Base-by-base conservation (phyloP, 2,329 filamentous ascomycete genomes). In the Colletotrichum plurivorum region DNA sequence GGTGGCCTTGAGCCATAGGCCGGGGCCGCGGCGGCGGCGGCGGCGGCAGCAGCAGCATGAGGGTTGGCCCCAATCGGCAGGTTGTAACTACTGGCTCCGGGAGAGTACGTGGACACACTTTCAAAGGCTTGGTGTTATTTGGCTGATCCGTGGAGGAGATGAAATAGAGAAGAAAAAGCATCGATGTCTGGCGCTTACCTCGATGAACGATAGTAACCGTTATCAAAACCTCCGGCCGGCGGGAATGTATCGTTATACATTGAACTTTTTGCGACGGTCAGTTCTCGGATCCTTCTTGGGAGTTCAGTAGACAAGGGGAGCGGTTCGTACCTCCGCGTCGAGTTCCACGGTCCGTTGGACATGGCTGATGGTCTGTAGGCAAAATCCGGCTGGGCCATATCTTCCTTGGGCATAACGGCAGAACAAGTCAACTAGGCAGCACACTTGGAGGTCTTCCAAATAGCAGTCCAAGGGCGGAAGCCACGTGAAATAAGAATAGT, bases 321-420 rank as follows among this genome's bases (percentile, higher is more conserved):
- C 55, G 74, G 68, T 76, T 79, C 84, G 83, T 83, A 88, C 86
- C 85, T 88, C 79, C 83, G 84, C 73, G 83, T 79, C 72, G 84
- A 76, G 72, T 83, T 82, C 86, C 86, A 88, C 67, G 84, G 81
- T 73, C 84, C 81, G 77, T 81, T 82, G 70, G 84, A 78, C 77
- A 82, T 81, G 75, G 79, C 78, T 73, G 84, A 76, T 71, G 78
- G 80, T 76, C 81, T 83, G 78, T 86, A 87, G 71, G 81, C 79
- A 80, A 84, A 80, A 62, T 85, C 82, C 75, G 82, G 80, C 72
- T 84, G 83, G 52, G 82, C 80, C 83, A 85, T 84, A 71, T 81
- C 78, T 75, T 78, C 76, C 69, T 77, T 76, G 74, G 78, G 78
- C 79, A 80, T 79, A 73, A 74, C 77, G 75, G 66, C 52, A 56